Evolutionary conservation across 139 green algal genomes (phyloP), one percentile per base, ranked within the genome.

Genomic region (Chlamydomonas sp.): DNA sequence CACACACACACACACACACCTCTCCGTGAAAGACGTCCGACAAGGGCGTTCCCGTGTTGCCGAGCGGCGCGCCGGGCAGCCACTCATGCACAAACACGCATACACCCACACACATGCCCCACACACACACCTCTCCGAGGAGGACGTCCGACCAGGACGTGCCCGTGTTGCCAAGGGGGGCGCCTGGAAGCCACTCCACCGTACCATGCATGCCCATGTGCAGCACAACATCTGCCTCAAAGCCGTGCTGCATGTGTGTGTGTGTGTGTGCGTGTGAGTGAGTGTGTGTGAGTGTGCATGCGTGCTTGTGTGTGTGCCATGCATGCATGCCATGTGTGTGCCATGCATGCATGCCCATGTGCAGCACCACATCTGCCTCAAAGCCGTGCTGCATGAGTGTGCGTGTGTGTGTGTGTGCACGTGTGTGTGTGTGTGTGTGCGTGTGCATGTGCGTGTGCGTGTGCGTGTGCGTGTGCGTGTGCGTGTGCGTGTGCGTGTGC

Each of bases 281-380:
- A n/a, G n/a, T n/a, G n/a, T n/a, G n/a, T n/a, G n/a, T n/a, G n/a
- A n/a, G n/a, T n/a, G n/a, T n/a, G n/a, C n/a, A n/a, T n/a, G n/a
- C n/a, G n/a, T n/a, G n/a, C n/a, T n/a, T n/a, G n/a, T n/a, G n/a
- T n/a, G n/a, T n/a, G n/a, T n/a, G n/a, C n/a, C n/a, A n/a, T n/a
- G n/a, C n/a, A n/a, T n/a, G n/a, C n/a, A n/a, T n/a, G n/a, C n/a
- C n/a, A n/a, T n/a, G n/a, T n/a, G n/a, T n/a, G n/a, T n/a, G n/a
- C n/a, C n/a, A n/a, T n/a, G n/a, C 94, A 75, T 99, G 94, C 90
- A 97, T 99, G 68, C 94, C 94, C 76, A 98, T 95, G 84, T 98
- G 94, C 67, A 99, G 57, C 37, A 98, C 83, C 0, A 87, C 94
- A 37, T 96, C 80, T 0, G 92, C 91, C 16, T 80, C n/a, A 67